phyloP scores from a whole-genome alignment of 345 rosid species.

The Hibiscus tridactylites region DNA sequence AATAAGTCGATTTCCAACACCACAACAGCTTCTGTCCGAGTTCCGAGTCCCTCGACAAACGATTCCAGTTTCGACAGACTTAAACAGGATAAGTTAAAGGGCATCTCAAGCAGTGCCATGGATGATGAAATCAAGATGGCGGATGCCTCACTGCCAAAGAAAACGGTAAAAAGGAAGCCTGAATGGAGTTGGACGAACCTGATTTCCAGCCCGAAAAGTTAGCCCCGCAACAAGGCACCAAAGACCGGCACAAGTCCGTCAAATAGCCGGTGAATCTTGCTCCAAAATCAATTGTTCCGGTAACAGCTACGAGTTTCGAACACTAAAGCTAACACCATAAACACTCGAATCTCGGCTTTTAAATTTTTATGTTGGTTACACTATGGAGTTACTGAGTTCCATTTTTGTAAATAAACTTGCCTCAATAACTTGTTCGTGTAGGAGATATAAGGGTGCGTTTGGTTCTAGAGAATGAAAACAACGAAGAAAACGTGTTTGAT shows the following conservation, averaged over 20 bases:
- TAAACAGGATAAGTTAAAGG: slow-evolving; percentile 53
- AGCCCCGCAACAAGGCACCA: slow-evolving; percentile 16
- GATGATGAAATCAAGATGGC: slow-evolving; percentile 34
- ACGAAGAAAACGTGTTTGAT: too few species aligned
- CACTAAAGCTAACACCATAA: slow-evolving; percentile 23
- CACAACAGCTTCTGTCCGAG: slow-evolving; percentile 24
- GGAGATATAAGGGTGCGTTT: too few species aligned
- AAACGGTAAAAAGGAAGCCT: slow-evolving; percentile 51
- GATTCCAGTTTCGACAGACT: slow-evolving; percentile 32
- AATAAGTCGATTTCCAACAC: slow-evolving; percentile 30
- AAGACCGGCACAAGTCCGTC: slow-evolving; percentile 27
- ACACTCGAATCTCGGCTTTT: not conserved
- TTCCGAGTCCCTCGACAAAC: slow-evolving; percentile 31
- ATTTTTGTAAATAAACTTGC: slow-evolving; percentile 27
- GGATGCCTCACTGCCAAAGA: slow-evolving; percentile 33
- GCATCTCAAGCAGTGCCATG: slow-evolving; percentile 28
- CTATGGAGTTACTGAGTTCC: not conserved
- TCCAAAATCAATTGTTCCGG: slow-evolving; percentile 27
- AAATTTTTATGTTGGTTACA: not conserved
- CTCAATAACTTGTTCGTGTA: not conserved
- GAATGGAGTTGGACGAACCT: slow-evolving; percentile 42
- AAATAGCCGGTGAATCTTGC: slow-evolving; percentile 24
- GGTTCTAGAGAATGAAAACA: too few species aligned
- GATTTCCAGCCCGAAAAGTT: slow-evolving; percentile 28
- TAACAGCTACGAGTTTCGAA: not conserved